Conservation (phyloP, 352 stramenopile genomes). For the Pythium sukuiense region DNA sequence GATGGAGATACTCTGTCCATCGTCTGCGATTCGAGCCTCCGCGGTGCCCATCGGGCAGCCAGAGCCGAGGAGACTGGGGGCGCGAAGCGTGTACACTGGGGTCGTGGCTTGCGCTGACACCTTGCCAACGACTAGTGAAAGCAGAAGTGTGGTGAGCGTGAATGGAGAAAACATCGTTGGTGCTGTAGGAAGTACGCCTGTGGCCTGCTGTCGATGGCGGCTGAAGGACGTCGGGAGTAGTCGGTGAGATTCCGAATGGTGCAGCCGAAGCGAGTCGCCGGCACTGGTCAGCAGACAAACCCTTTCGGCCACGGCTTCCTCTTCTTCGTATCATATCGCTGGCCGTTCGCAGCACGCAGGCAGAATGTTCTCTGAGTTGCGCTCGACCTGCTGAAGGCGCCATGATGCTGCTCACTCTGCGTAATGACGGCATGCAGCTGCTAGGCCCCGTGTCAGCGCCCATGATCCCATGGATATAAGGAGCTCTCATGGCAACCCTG, state of each 20-base stretch:
- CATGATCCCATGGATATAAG: neutral
- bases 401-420: neutral
- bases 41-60: slow-evolving; percentile 24
- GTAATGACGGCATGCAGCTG: neutral
- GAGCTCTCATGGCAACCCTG: neutral
- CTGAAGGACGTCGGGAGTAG: slow-evolving; percentile 6
- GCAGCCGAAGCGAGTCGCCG: too few species aligned
- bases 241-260: slow-evolving; percentile 18
- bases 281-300: neutral
- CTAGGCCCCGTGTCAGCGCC: neutral
- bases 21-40: slow-evolving; percentile 3
- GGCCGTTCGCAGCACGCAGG: neutral
- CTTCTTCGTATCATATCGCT: neutral
- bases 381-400: neutral
- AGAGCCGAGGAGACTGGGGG: slow-evolving; percentile 22
- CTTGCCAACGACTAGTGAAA: neutral
- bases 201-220: neutral
- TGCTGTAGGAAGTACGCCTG: slow-evolving; percentile 13
- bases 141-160: neutral
- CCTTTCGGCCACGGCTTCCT: neutral
- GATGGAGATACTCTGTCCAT: slow-evolving; percentile 33
- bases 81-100: slow-evolving; percentile 20
- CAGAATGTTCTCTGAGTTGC: slow-evolving; percentile 2
- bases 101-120: neutral
- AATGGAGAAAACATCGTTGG: neutral